These are phyloP conservation scores for Thyridium curvatum DNA, from an alignment of 2,329 filamentous ascomycete genomes.

Conservation along the genomic window DNA sequence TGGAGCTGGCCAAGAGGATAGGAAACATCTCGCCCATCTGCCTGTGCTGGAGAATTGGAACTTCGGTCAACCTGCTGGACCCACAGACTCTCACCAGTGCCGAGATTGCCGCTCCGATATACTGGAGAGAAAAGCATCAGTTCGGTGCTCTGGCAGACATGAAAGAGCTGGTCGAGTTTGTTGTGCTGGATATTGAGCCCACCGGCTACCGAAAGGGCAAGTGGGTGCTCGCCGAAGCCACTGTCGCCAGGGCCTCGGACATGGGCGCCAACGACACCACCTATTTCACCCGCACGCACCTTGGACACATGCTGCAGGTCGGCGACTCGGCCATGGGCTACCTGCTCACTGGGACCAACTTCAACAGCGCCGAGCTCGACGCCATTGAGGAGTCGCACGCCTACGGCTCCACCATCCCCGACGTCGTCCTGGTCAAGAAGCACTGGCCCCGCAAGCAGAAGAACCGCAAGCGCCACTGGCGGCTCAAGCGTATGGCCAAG, in stretches of 20 bases:
- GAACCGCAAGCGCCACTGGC: slow-evolving; percentile 81
- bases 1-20: slow-evolving; percentile 77
- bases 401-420: slow-evolving; percentile 74
- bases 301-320: slow-evolving; percentile 76
- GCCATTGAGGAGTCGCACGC: slow-evolving; percentile 72
- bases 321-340: slow-evolving; percentile 97
- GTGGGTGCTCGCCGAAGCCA: slow-evolving; percentile 79
- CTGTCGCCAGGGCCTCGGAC: slow-evolving; percentile 80
- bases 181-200: slow-evolving; percentile 90
- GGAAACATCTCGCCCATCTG: slow-evolving; percentile 86
- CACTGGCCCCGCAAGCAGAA: slow-evolving; percentile 84
- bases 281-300: slow-evolving; percentile 85
- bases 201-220: slow-evolving; percentile 70
- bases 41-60: slow-evolving; percentile 84
- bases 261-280: slow-evolving; percentile 80
- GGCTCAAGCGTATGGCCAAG: slow-evolving; percentile 85
- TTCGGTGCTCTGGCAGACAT: slow-evolving; percentile 81
- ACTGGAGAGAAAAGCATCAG: slow-evolving; percentile 71
- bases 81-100: slow-evolving; percentile 85
- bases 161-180: slow-evolving; percentile 81
- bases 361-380: slow-evolving; percentile 84
- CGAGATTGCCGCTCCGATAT: slow-evolving; percentile 74
- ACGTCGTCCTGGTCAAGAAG: slow-evolving; percentile 96
- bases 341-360: slow-evolving; percentile 80
- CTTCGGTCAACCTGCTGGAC: slow-evolving; percentile 82